A percentile compares a stretch with the other conserved stretches of the same genome.
Evolutionary conservation across 768 basidiomycete species (phyloP).

Genomic region (Pleurotus pulmonarius): DNA sequence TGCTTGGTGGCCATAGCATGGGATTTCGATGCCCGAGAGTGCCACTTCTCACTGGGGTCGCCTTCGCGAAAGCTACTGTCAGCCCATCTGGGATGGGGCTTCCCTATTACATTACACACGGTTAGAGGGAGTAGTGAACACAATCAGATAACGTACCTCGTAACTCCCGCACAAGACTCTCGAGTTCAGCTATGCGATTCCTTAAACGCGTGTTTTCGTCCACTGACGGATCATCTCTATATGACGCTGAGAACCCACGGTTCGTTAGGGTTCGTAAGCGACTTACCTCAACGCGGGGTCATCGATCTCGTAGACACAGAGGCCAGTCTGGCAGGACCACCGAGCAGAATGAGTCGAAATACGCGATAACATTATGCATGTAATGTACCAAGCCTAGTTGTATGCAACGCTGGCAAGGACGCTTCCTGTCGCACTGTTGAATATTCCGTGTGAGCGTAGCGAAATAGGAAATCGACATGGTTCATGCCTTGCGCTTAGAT

Average conservation of each 20-base stretch:
- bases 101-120: slow-evolving; percentile 43
- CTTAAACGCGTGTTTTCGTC: slow-evolving; percentile 84
- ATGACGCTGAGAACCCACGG: not conserved
- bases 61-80: slow-evolving; percentile 76
- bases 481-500: slow-evolving; percentile 82
- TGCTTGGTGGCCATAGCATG: slow-evolving; percentile 42
- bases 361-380: not conserved
- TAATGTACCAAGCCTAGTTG: slow-evolving; percentile 72
- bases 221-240: slow-evolving; percentile 81
- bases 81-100: slow-evolving; percentile 86
- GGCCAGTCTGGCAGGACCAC: slow-evolving; percentile 61
- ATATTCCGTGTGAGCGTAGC: too few relatives aligned
- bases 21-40: slow-evolving; percentile 73
- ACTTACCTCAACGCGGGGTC: slow-evolving; percentile 73
- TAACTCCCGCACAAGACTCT: slow-evolving; percentile 86
- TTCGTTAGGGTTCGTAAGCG: not conserved
- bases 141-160: slow-evolving; percentile 46
- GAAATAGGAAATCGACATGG: not conserved
- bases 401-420: slow-evolving; percentile 88
- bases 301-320: slow-evolving; percentile 94
- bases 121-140: not conserved
- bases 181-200: slow-evolving; percentile 88
- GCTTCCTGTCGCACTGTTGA: slow-evolving; percentile 81
- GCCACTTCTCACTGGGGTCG: slow-evolving; percentile 83
- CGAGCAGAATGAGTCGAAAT: slow-evolving; percentile 6